Percentiles rank a stretch among this genome's conserved stretches.
Evolutionary conservation across 2,329 filamentous ascomycete species (phyloP).

Genomic region (Beauveria caledonica): DNA sequence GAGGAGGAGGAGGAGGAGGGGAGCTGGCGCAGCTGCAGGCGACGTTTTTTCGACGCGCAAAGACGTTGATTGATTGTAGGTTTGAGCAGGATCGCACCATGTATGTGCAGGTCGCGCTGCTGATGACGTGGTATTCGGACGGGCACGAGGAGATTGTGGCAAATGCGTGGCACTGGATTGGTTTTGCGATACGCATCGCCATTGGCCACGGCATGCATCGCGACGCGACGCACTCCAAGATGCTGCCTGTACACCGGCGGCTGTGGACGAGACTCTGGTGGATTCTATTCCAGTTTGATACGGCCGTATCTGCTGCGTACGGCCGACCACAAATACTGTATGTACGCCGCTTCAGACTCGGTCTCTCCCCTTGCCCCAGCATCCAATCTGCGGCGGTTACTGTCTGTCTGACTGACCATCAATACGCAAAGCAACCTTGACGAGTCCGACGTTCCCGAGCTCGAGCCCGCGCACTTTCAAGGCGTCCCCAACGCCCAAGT

Average conservation of each 20-base stretch:
- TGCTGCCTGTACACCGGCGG: slow-evolving; percentile 24
- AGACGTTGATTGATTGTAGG: slow-evolving; percentile 43
- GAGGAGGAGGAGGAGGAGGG: not conserved
- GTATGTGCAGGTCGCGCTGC: slow-evolving; percentile 45
- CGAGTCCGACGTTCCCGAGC: slow-evolving; percentile 40
- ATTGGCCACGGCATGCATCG: slow-evolving; percentile 46
- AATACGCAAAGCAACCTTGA: slow-evolving; percentile 30
- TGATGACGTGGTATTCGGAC: slow-evolving; percentile 48
- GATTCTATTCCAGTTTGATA: slow-evolving; percentile 32
- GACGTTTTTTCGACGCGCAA: slow-evolving; percentile 43
- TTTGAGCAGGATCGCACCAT: slow-evolving; percentile 45
- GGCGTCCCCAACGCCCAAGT: slow-evolving; percentile 29
- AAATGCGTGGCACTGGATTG: slow-evolving; percentile 46
- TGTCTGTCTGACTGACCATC: too few relatives aligned
- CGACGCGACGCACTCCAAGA: slow-evolving; percentile 21
- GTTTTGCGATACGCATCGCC: slow-evolving; percentile 42
- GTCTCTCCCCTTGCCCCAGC: too few relatives aligned
- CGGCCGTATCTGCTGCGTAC: slow-evolving; percentile 30
- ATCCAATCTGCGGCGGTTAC: too few relatives aligned
- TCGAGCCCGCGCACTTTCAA: slow-evolving; percentile 37
- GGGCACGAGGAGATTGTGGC: slow-evolving; percentile 46
- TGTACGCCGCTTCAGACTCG: slow-evolving; percentile 13
- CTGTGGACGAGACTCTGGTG: slow-evolving; percentile 33
- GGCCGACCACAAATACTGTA: slow-evolving; percentile 43
- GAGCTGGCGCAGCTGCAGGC: slow-evolving; percentile 25